phyloP scores from a whole-genome alignment of 768 basidiomycete species.

The Suillus spraguei region DNA sequence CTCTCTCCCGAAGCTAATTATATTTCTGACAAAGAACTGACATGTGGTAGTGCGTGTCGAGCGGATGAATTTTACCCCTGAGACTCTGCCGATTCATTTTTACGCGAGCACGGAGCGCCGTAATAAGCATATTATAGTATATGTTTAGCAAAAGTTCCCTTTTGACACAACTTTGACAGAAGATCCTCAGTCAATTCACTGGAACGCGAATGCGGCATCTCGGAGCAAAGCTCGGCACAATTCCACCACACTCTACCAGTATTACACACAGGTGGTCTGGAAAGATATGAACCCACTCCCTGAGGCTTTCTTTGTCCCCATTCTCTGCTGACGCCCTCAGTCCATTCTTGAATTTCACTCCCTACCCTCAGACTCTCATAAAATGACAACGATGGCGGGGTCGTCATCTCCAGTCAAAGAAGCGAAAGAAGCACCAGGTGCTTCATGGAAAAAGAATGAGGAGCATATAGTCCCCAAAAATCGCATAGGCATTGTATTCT shows the following conservation, averaged over 20 bases:
- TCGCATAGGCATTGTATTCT: constrained; percentile 43
- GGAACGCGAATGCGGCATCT: not conserved
- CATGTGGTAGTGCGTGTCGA: not conserved
- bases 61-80: not conserved
- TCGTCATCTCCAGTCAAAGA: constrained; percentile 8
- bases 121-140: not conserved
- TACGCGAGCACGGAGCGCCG: not conserved
- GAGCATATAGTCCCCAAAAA: constrained; percentile 47
- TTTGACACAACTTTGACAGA: not conserved
- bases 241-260: not conserved
- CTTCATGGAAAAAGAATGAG: constrained; percentile 42
- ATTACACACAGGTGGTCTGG: not conserved
- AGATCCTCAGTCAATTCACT: not conserved
- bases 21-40: not conserved
- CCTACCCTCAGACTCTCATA: not conserved
- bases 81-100: not conserved
- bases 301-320: not conserved
- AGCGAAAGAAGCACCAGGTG: constrained; percentile 26
- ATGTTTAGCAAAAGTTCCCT: not conserved
- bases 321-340: not conserved
- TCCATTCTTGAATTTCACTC: not conserved
- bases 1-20: not conserved
- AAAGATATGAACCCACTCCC: not conserved
- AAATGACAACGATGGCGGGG: constrained; percentile 2
- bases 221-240: not conserved